Evolutionary conservation across 2,329 filamentous ascomycete genomes (phyloP).

Genomic region (Aotearoamyces nothofagi): DNA sequence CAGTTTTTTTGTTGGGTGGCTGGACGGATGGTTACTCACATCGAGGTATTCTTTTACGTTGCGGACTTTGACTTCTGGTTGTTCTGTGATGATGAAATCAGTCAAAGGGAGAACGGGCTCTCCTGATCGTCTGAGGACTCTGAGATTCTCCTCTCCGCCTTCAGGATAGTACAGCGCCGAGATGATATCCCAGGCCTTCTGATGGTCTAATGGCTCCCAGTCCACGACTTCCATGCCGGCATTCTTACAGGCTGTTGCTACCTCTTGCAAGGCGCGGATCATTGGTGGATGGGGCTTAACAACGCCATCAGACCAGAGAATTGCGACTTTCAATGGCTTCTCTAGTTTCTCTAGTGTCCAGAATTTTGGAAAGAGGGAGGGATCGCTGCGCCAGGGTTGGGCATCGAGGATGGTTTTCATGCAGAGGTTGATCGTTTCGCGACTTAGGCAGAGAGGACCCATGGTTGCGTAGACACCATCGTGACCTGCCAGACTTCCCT

Average conservation of each 20-base stretch:
- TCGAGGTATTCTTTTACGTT: too few relatives aligned
- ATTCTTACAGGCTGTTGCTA: slow-evolving; percentile 22
- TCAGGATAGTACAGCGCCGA: too few relatives aligned
- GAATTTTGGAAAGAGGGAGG: slow-evolving; percentile 33
- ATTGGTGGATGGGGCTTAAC: slow-evolving; percentile 42
- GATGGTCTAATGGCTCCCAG: slow-evolving; percentile 33
- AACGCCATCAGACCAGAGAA: slow-evolving; percentile 38
- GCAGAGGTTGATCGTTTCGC: slow-evolving; percentile 30
- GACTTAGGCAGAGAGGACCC: slow-evolving; percentile 36
- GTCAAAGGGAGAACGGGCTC: too few relatives aligned
- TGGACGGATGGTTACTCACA: too few relatives aligned
- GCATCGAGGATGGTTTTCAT: slow-evolving; percentile 24
- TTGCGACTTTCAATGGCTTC: slow-evolving; percentile 35
- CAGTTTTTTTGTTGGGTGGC: too few relatives aligned
- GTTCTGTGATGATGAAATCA: too few relatives aligned
- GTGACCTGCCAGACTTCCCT: slow-evolving; percentile 10
- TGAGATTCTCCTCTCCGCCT: too few relatives aligned
- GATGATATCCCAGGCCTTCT: slow-evolving; percentile 28
- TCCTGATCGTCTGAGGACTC: too few relatives aligned
- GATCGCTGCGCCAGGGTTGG: slow-evolving; percentile 35
- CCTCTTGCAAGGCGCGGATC: slow-evolving; percentile 33
- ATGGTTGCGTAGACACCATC: slow-evolving; percentile 29
- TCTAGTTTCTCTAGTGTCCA: too few relatives aligned
- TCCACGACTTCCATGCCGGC: slow-evolving; percentile 32
- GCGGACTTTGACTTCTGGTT: too few relatives aligned